These are phyloP conservation scores for Ilyonectria sp. DNA, from an alignment of 2,329 filamentous ascomycete genomes.

Conservation along the genomic window DNA sequence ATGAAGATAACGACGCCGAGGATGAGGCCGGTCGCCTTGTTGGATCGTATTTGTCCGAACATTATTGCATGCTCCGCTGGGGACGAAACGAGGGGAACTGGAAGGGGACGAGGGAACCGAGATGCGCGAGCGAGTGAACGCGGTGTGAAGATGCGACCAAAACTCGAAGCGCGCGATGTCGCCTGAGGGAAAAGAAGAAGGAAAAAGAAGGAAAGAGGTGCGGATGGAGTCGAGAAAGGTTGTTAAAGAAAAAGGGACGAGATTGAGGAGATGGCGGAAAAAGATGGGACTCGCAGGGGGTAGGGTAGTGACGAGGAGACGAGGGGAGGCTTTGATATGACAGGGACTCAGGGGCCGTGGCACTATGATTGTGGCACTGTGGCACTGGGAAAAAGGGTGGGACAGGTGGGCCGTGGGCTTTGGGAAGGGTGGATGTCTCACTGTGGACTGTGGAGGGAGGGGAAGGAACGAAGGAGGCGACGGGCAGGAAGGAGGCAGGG, in stretches of 20 bases:
- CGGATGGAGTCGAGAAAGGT: constrained; percentile 27
- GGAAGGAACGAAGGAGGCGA: neutral
- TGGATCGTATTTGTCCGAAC: constrained; percentile 51
- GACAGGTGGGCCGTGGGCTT: neutral
- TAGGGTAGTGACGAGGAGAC: constrained; percentile 21
- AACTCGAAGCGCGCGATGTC: constrained; percentile 37
- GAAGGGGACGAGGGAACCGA: constrained; percentile 9
- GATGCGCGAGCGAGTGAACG: constrained; percentile 24
- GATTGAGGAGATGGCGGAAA: constrained; percentile 30
- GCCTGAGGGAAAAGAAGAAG: constrained; percentile 32
- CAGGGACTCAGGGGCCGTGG: neutral
- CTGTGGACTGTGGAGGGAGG: constrained; percentile 18
- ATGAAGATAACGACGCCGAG: constrained; percentile 52
- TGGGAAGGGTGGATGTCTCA: neutral
- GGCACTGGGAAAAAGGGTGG: constrained; percentile 13
- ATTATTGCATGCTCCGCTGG: constrained; percentile 49
- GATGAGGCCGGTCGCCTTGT: constrained; percentile 49
- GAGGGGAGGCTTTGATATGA: constrained; percentile 10
- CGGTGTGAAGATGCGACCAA: constrained; percentile 31
- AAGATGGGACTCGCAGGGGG: constrained; percentile 18
- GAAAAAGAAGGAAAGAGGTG: constrained; percentile 35
- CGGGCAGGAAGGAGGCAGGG: neutral
- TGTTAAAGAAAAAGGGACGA: constrained; percentile 32
- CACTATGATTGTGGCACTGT: constrained; percentile 23
- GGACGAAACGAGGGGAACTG: constrained; percentile 8